Conservation (phyloP, 768 basidiomycete genomes). For the Goffeauzyma gilvescens region DNA sequence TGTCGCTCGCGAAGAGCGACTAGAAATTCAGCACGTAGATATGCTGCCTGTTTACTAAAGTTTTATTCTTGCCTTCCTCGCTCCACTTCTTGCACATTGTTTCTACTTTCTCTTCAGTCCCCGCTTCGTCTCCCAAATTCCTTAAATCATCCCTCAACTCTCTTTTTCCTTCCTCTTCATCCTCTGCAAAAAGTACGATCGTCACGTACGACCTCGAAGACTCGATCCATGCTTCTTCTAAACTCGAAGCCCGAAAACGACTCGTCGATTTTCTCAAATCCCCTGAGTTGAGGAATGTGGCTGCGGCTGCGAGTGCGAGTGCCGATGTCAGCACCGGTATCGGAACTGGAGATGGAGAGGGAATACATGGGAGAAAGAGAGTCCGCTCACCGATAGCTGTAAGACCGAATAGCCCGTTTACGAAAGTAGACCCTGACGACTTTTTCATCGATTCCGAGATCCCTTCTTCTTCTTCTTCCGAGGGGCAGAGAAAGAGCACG, state of each 20-base stretch:
- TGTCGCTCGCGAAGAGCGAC: too few relatives aligned
- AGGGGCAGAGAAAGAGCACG: too few relatives aligned
- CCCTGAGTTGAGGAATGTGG: too few relatives aligned
- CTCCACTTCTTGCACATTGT: neutral
- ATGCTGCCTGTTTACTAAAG: too few relatives aligned
- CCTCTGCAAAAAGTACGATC: neutral
- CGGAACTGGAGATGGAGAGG: too few relatives aligned
- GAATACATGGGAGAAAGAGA: neutral
- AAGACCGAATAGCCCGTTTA: constrained; percentile 6
- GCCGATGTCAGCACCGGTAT: too few relatives aligned
- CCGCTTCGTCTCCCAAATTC: constrained; percentile 10
- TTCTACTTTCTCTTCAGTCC: neutral
- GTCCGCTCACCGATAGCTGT: constrained; percentile 5
- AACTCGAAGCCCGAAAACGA: neutral
- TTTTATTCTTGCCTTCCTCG: neutral
- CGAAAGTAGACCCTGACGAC: neutral
- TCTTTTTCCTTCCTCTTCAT: neutral
- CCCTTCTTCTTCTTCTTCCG: too few relatives aligned
- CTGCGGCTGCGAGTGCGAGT: too few relatives aligned
- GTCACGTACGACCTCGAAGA: constrained; percentile 12
- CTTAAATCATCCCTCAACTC: constrained; percentile 7
- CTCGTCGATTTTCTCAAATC: constrained; percentile 4
- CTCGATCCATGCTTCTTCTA: constrained; percentile 6
- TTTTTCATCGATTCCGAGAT: neutral
- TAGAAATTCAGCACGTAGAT: too few relatives aligned